phyloP scores from a whole-genome alignment of 2,329 filamentous ascomycete genomes.

The Mollisiaceae sp. region DNA sequence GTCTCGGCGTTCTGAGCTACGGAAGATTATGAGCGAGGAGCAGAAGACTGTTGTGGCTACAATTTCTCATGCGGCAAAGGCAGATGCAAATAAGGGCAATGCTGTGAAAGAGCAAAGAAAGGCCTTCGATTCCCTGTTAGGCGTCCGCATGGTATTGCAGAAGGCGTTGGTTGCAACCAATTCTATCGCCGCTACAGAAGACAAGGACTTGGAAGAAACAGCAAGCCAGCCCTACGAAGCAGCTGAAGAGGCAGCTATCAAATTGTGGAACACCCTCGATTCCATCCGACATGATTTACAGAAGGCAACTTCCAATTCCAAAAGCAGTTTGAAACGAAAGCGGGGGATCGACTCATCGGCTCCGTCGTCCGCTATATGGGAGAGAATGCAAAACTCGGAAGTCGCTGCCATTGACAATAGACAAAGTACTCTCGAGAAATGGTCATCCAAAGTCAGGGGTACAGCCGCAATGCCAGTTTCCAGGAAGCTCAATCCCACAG shows the following conservation, averaged over 20 bases:
- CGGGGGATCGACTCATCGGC: conserved; percentile 58
- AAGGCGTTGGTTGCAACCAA: conserved; percentile 87
- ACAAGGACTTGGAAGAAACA: conserved; percentile 48
- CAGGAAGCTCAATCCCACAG: conserved; percentile 59
- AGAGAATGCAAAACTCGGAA: conserved; percentile 71
- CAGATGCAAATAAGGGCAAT: conserved; percentile 81
- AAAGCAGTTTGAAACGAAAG: conserved; percentile 66
- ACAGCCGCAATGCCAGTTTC: conserved; percentile 60
- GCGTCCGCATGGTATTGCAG: conserved; percentile 89
- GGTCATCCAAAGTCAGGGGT: conserved; percentile 80
- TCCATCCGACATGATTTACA: conserved; percentile 67
- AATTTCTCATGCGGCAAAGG: conserved; percentile 66
- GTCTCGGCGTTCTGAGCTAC: conserved; percentile 60
- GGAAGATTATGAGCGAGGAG: conserved; percentile 70
- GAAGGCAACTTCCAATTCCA: conserved; percentile 49
- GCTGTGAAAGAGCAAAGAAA: conserved; percentile 87
- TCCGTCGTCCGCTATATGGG: conserved; percentile 72
- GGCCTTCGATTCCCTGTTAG: conserved; percentile 86
- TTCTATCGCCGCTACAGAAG: conserved; percentile 61
- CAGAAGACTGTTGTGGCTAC: conserved; percentile 69
- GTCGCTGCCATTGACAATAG: conserved; percentile 62
- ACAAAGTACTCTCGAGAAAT: conserved; percentile 81
- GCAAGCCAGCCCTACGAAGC: conserved; percentile 64
- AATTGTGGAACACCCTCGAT: conserved; percentile 83
- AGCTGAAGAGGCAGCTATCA: conserved; percentile 84